Evolutionary conservation across 73 alveolate species (phyloP).

Genomic region (Paramecium pentaurelia): DNA sequence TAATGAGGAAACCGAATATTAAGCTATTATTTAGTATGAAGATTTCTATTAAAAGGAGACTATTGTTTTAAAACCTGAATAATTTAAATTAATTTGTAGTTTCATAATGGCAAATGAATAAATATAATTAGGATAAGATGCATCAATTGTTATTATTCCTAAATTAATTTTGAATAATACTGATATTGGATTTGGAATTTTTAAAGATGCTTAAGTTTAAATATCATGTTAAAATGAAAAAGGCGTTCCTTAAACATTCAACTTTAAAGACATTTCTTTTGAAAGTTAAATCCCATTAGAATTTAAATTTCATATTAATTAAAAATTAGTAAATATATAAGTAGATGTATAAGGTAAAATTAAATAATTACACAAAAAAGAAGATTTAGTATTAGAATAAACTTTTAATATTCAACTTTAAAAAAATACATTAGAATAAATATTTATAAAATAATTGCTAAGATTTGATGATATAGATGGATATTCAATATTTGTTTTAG

Average conservation of each 20-base stretch:
- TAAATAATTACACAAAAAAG: neutral
- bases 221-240: neutral
- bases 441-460: neutral
- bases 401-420: neutral
- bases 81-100: constrained; percentile 47
- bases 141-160: neutral
- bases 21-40: constrained; percentile 44
- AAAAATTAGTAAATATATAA: neutral
- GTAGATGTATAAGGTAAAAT: neutral
- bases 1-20: neutral
- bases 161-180: neutral
- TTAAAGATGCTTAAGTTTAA: neutral
- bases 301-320: constrained; percentile 52
- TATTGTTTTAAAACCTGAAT: constrained; percentile 38
- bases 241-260: neutral
- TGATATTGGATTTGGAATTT: neutral
- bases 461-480: neutral
- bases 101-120: constrained; percentile 30
- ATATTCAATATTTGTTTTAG: neutral
- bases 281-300: constrained; percentile 50
- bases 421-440: too few species aligned
- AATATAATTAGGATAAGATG: neutral
- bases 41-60: neutral
- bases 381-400: neutral
- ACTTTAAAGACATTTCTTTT: constrained; percentile 53